Percentiles rank a stretch among this genome's conserved stretches.
Evolutionary conservation across 192 early-diverging fungal species (phyloP).

Genomic region (Podila minutissima): DNA sequence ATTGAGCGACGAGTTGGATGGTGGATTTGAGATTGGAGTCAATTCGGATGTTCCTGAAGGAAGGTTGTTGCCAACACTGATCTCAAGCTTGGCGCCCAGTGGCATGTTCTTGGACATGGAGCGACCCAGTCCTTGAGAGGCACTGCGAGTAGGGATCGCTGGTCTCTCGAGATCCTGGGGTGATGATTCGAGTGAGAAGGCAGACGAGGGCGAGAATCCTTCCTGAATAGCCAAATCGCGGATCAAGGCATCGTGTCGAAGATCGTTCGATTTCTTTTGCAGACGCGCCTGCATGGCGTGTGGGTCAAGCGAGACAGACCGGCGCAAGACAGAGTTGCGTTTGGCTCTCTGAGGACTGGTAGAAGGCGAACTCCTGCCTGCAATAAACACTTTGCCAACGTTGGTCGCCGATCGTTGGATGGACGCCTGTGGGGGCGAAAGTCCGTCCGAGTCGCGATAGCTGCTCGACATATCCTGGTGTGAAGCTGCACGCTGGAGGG

Average conservation of each 20-base stretch:
- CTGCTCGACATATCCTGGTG: conserved; percentile 1
- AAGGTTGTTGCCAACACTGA: conserved; percentile 29
- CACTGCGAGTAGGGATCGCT: conserved; percentile 27
- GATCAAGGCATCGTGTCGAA: conserved; percentile 32
- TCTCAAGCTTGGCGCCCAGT: conserved; percentile 19
- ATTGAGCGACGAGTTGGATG: conserved; percentile 14
- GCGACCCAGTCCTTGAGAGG: conserved; percentile 41
- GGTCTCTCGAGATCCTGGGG: conserved; percentile 41
- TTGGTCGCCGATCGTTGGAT: background rate
- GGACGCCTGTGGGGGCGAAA: background rate
- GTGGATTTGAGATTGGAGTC: conserved; percentile 35
- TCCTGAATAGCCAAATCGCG: conserved; percentile 36
- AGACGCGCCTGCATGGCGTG: conserved; percentile 48
- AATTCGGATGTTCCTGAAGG: conserved; percentile 9
- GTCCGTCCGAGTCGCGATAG: background rate
- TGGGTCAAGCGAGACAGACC: conserved; percentile 43
- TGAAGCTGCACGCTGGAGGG: conserved; percentile 1
- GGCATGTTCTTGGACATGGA: conserved; percentile 15
- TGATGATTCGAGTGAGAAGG: conserved; percentile 41
- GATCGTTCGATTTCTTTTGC: conserved; percentile 39
- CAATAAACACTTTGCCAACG: background rate
- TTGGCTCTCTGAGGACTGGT: conserved; percentile 36
- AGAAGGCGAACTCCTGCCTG: conserved; percentile 4
- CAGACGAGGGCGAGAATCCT: conserved; percentile 5
- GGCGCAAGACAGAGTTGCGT: conserved; percentile 36